phyloP scores from a whole-genome alignment of 2,329 filamentous ascomycete genomes.

The Ilyonectria robusta region DNA sequence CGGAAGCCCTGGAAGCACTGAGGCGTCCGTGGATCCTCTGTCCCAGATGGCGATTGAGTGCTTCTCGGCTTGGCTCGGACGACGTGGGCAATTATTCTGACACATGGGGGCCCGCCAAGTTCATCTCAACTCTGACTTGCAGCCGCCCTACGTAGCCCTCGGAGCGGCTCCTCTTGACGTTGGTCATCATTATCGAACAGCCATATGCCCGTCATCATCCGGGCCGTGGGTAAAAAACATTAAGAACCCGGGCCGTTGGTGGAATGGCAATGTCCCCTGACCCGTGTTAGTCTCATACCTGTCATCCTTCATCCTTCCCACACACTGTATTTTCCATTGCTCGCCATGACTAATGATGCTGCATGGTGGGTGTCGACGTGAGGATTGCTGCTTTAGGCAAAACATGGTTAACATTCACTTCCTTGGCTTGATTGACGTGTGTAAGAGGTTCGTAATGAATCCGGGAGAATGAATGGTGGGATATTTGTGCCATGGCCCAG shows the following conservation, averaged over 20 bases:
- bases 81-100: slow-evolving; percentile 19
- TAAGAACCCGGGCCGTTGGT: not conserved
- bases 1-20: not conserved
- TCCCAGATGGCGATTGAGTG: slow-evolving; percentile 15
- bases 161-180: slow-evolving; percentile 16
- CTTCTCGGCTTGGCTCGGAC: slow-evolving; percentile 7
- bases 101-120: slow-evolving; percentile 17
- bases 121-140: slow-evolving; percentile 23
- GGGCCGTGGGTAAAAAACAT: not conserved
- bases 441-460: not conserved
- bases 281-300: slow-evolving; percentile 10
- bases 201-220: slow-evolving; percentile 12
- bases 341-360: slow-evolving; percentile 3
- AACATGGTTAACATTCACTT: not conserved
- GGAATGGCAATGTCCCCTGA: slow-evolving; percentile 10
- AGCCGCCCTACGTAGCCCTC: slow-evolving; percentile 15
- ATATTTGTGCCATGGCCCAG: slow-evolving; percentile 5
- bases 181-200: slow-evolving; percentile 18
- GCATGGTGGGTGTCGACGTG: slow-evolving; percentile 2
- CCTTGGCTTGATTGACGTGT: not conserved
- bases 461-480: slow-evolving; percentile 1
- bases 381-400: slow-evolving; percentile 2
- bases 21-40: slow-evolving; percentile 3
- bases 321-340: not conserved
- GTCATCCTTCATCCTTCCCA: not conserved